These are phyloP conservation scores for Puccinia hordei DNA, from an alignment of 1,284 basidiomycete species.

Conservation along the genomic window DNA sequence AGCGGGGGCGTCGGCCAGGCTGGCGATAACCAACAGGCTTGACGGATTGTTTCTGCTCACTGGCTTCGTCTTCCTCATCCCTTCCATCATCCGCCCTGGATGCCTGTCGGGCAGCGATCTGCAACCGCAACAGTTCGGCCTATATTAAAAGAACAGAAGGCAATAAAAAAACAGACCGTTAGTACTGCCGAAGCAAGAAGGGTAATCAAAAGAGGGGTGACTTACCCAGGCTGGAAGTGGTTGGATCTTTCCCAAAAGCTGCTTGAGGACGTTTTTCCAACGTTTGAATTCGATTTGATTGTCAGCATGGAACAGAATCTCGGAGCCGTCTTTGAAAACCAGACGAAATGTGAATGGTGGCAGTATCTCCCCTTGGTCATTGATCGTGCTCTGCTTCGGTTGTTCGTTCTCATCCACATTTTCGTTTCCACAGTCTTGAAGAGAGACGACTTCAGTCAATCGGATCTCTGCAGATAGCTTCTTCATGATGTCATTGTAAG, in stretches of 20 bases:
- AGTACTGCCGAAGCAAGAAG: not conserved
- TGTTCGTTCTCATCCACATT: not conserved
- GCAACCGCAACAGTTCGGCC: conserved; percentile 48
- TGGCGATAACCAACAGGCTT: not conserved
- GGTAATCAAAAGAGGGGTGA: not conserved
- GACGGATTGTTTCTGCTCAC: not conserved
- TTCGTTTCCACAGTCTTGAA: conserved; percentile 33
- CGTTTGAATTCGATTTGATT: conserved; percentile 30
- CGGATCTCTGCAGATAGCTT: conserved; percentile 47
- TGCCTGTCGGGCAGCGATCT: conserved; percentile 36
- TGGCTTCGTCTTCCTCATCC: not conserved
- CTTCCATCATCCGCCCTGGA: not conserved
- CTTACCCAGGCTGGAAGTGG: conserved; percentile 48
- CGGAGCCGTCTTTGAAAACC: conserved; percentile 48
- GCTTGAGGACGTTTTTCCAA: conserved; percentile 47
- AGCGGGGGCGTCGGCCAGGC: conserved; percentile 17
- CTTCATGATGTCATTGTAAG: conserved; percentile 50
- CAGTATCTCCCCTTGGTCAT: conserved; percentile 43
- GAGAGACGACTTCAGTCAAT: conserved; percentile 34
- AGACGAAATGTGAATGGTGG: conserved; percentile 48
- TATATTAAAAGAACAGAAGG: conserved; percentile 14
- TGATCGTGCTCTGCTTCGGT: conserved; percentile 27
- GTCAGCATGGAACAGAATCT: conserved; percentile 50
- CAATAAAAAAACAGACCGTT: not conserved
- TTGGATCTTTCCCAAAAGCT: conserved; percentile 44